Evolutionary conservation across 305 asterid species (phyloP).

Genomic region (Salvia sclarea): DNA sequence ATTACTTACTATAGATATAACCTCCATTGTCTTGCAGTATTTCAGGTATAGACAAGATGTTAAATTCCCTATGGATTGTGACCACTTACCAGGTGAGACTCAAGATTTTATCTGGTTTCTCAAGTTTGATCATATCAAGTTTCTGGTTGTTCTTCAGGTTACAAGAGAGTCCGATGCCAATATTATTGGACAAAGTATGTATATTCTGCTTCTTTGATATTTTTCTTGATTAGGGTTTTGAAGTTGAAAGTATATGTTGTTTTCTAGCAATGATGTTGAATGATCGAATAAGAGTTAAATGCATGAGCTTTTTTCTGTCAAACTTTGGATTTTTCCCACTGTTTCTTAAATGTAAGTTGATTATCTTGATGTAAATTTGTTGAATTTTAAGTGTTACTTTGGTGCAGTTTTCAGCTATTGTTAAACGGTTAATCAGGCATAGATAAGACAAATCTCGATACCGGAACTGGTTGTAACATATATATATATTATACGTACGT

Average conservation of each 20-base stretch:
- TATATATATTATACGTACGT: background rate
- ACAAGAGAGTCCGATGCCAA: no score
- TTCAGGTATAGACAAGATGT: constrained; percentile 16
- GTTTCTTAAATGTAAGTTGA: no score
- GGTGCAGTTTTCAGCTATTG: background rate
- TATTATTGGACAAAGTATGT: background rate
- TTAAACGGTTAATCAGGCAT: no score
- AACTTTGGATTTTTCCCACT: no score
- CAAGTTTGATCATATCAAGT: background rate
- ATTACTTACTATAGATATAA: background rate
- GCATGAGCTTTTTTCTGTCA: no score
- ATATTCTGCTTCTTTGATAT: background rate
- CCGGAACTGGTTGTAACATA: background rate
- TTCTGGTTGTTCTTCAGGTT: background rate
- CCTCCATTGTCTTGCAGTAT: background rate
- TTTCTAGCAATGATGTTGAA: no score
- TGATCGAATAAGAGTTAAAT: no score
- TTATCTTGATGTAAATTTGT: background rate
- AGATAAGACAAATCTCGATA: no score
- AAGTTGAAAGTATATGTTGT: no score
- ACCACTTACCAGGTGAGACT: background rate
- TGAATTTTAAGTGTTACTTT: background rate
- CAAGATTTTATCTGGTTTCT: background rate
- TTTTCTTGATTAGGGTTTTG: no score
- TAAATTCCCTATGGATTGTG: background rate